These are phyloP conservation scores for Phytophthora constricta DNA, from an alignment of 352 stramenopile species.

Conservation along the genomic window DNA sequence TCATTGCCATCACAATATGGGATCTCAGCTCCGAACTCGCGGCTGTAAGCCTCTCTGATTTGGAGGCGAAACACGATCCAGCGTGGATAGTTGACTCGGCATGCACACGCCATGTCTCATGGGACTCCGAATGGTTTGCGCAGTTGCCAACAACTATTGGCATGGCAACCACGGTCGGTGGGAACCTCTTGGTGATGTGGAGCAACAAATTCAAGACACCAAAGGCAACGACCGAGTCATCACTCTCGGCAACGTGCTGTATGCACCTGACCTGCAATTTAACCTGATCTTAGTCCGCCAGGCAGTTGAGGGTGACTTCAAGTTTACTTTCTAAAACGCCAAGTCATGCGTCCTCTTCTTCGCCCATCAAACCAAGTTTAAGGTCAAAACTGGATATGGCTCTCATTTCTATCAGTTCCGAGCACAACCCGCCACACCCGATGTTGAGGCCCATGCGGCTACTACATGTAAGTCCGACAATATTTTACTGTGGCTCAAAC, in stretches of 20 bases:
- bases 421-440: not conserved
- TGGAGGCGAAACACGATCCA: not conserved
- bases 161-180: not conserved
- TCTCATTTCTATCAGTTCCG: not conserved
- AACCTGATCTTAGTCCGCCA: slow-evolving; percentile 3
- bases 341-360: slow-evolving; percentile 12
- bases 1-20: slow-evolving; percentile 11
- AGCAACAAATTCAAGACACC: not conserved
- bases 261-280: slow-evolving; percentile 8
- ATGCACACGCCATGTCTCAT: not conserved
- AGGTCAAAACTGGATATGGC: not conserved
- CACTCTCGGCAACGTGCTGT: slow-evolving; percentile 9
- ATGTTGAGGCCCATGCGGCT: not conserved
- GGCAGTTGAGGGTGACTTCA: slow-evolving; percentile 5
- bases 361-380: slow-evolving; percentile 2
- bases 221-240: not conserved
- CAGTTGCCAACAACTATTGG: not conserved
- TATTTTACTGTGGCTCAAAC: slow-evolving; percentile 5
- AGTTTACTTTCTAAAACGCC: not conserved
- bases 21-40: not conserved
- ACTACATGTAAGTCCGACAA: not conserved
- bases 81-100: not conserved
- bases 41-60: not conserved
- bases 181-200: not conserved
- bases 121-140: not conserved